Conservation (phyloP, 345 rosid species). For the Hypericum perforatum region DNA sequence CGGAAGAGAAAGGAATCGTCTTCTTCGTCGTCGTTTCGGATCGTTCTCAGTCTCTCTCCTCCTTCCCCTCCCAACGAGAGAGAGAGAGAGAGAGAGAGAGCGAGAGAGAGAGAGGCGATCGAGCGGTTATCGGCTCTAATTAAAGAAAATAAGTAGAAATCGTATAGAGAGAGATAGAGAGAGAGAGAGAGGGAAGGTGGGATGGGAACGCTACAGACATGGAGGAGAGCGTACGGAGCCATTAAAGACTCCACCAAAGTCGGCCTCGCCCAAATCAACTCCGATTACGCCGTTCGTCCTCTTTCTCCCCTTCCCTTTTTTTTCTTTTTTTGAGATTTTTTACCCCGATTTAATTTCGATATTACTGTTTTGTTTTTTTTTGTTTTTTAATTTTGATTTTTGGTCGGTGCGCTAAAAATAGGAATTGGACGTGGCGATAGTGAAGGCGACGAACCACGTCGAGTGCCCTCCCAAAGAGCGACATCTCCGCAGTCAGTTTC, state of each 20-base stretch:
- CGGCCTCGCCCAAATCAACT: constrained; percentile 98
- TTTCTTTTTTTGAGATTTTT: not conserved
- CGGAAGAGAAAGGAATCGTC: no score
- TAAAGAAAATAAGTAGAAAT: not conserved
- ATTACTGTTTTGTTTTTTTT: not conserved
- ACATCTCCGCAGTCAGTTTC: constrained; percentile 69
- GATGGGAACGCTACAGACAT: constrained; percentile 94
- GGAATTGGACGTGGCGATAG: constrained; percentile 98
- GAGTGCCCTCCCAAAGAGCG: constrained; percentile 98
- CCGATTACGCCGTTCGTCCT: constrained; percentile 53
- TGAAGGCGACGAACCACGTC: constrained; percentile 94
- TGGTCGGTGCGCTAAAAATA: constrained; percentile 19
- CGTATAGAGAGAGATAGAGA: not conserved
- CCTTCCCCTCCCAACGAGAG: no score
- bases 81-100: not conserved
- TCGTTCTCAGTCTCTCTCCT: no score
- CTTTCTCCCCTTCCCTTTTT: not conserved
- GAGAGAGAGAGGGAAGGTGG: not conserved
- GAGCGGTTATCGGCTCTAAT: not conserved
- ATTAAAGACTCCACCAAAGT: constrained; percentile 96
- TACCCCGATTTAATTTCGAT: not conserved
- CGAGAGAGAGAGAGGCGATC: constrained; percentile 3
- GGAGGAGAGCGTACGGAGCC: constrained; percentile 95
- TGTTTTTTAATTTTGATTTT: constrained; percentile 15
- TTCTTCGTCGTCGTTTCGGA: no score